A percentile compares a stretch with the other conserved stretches of the same genome.
Conservation (phyloP, 2,329 filamentous ascomycete species). For the Fusarium subglutinans region DNA sequence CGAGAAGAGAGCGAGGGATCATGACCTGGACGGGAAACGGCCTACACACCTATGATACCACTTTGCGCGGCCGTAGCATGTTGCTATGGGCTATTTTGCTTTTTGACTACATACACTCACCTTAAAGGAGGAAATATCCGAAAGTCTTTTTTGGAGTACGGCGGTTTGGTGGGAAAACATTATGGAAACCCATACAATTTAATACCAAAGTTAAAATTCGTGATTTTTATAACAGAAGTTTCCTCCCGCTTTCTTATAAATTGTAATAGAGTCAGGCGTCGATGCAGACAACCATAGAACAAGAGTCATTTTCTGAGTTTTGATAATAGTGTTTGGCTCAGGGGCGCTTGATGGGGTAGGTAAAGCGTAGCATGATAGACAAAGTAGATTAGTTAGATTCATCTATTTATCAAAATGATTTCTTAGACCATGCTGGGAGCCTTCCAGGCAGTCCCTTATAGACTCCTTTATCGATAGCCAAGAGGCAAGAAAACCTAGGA, state of each 20-base stretch:
- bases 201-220: not conserved
- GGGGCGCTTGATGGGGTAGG: not conserved
- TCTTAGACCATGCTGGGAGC: not conserved
- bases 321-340: not conserved
- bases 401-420: not conserved
- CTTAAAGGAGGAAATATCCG: conserved; percentile 7
- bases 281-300: not conserved
- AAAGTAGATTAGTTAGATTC: not conserved
- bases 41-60: conserved; percentile 45
- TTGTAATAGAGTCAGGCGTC: too few relatives aligned
- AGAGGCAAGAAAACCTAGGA: not conserved
- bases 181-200: not conserved
- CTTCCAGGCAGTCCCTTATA: not conserved
- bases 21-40: conserved; percentile 37
- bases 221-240: not conserved
- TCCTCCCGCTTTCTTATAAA: not conserved
- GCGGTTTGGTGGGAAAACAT: not conserved
- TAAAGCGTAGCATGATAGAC: not conserved
- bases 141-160: conserved; percentile 7
- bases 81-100: conserved; percentile 30
- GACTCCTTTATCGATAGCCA: not conserved
- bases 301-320: not conserved
- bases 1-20: conserved; percentile 15
- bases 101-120: conserved; percentile 14
- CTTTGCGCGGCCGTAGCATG: conserved; percentile 38